phyloP scores from a whole-genome alignment of 257 asterid genomes.

The Forsythia suspensa region DNA sequence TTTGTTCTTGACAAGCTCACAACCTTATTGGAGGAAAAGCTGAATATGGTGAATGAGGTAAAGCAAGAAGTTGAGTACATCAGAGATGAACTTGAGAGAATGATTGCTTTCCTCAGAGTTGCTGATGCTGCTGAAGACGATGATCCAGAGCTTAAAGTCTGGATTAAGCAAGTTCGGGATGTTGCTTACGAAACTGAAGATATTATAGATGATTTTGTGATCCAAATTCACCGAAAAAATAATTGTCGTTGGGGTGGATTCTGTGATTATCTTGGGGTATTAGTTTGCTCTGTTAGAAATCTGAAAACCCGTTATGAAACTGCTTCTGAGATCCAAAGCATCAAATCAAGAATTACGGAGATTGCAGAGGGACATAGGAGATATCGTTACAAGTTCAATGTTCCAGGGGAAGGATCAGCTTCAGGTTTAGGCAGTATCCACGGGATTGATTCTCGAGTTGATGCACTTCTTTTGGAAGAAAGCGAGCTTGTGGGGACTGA shows the following conservation, averaged over 20 bases:
- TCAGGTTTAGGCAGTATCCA: background rate
- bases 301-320: conserved; percentile 8
- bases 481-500: conserved; percentile 16
- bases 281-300: background rate
- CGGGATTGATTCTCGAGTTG: background rate
- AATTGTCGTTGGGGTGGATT: too few relatives aligned
- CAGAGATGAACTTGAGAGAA: too few relatives aligned
- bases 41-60: too few relatives aligned
- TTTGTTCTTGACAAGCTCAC: too few relatives aligned
- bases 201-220: conserved; percentile 22
- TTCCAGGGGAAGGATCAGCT: background rate
- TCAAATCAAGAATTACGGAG: conserved; percentile 17
- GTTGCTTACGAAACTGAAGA: too few relatives aligned
- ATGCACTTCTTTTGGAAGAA: conserved; percentile 10
- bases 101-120: conserved; percentile 16
- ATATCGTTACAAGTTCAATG: background rate
- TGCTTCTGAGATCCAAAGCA: conserved; percentile 22
- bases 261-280: background rate
- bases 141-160: conserved; percentile 30
- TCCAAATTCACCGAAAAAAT: background rate
- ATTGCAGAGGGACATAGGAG: conserved; percentile 25
- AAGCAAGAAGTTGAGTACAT: too few relatives aligned
- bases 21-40: too few relatives aligned
- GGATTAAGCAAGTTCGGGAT: too few relatives aligned
- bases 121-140: conserved; percentile 27